Percentiles rank a stretch among this genome's conserved stretches.
Conservation (phyloP, 1,284 basidiomycete genomes). For the Ganoderma leucocontextum region DNA sequence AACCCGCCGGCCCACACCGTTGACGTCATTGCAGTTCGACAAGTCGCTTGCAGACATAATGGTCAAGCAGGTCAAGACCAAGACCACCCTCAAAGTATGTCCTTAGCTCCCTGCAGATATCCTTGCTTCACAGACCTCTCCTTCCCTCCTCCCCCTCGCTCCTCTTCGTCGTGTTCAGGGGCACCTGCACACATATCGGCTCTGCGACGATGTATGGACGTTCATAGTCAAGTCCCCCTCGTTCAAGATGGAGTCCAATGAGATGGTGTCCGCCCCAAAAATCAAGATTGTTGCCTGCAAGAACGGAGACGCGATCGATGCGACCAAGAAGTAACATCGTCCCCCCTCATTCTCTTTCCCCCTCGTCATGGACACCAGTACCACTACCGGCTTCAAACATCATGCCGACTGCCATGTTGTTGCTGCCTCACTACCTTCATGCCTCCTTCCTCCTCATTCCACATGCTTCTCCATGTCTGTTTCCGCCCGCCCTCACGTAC, state of each 20-base stretch:
- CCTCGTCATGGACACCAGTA: background rate
- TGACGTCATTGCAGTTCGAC: slow-evolving; percentile 75
- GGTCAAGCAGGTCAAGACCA: slow-evolving; percentile 90
- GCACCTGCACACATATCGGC: slow-evolving; percentile 90
- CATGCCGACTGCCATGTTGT: background rate
- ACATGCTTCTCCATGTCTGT: background rate
- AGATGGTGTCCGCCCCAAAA: slow-evolving; percentile 77
- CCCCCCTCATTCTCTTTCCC: background rate
- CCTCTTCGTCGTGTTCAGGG: slow-evolving; percentile 58
- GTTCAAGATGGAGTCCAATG: slow-evolving; percentile 95
- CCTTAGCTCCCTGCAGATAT: background rate
- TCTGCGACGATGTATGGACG: slow-evolving; percentile 97
- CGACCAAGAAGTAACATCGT: slow-evolving; percentile 66
- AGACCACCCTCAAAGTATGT: slow-evolving; percentile 88
- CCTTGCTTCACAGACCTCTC: slow-evolving; percentile 12
- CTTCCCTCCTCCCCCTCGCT: background rate
- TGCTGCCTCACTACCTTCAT: background rate
- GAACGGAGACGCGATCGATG: slow-evolving; percentile 86
- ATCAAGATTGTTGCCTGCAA: slow-evolving; percentile 98
- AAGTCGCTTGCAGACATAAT: slow-evolving; percentile 92
- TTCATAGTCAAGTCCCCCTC: slow-evolving; percentile 92
- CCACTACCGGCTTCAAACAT: background rate
- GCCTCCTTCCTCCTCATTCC: background rate
- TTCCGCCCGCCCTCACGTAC: background rate
- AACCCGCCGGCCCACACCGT: background rate